Base-by-base conservation (phyloP, 2,329 filamentous ascomycete genomes). In the Lachnellula occidentalis region DNA sequence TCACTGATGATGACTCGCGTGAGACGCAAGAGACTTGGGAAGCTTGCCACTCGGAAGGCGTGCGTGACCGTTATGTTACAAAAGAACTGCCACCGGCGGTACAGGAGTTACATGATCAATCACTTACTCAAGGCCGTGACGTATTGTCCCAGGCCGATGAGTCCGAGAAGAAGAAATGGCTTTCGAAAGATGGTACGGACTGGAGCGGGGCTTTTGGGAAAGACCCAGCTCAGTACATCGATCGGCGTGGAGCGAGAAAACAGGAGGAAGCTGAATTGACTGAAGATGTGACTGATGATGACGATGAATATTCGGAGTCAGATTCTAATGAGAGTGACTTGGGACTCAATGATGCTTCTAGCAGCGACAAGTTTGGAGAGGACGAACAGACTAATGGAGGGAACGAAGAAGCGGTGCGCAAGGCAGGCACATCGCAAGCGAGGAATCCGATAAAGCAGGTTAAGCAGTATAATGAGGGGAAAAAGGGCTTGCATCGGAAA, bases 21-120 rank as follows among this genome's bases (percentile, higher is more conserved):
- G 94, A 97, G 75, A 96, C 92, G 0, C 95, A 90, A 60, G 92
- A 97, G 73, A 88, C 87, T 0, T 97, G 92, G 90, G 91, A 96
- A 70, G 89, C 91, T 0, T 96, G 92, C 69, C 82, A 87, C 41
- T 84, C 90, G 0, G 92, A 97, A 70, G 92, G 92, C 12, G 89
- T 96, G 0, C 83, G 94, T 2, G 73, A 78, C 14, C 80, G 85
- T 53, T 79, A 83, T 27, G 90, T 96, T 1, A 74, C 80, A 9
- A 79, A 84, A 22, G 87, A 95, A 65, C 76, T 96, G 0, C 89
- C 91, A 0, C 81, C 85, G 1, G 73, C 81, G 11, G 79, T 92
- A 0, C 82, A 88, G 69, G 79, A 86, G 64, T 76, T 96, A 11
- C 92, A 97, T 68, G 88, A 95, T 31, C 77, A 88, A 58, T 92